Conservation (phyloP, 2,329 filamentous ascomycete species). For the Escovopsis weberi region DNA sequence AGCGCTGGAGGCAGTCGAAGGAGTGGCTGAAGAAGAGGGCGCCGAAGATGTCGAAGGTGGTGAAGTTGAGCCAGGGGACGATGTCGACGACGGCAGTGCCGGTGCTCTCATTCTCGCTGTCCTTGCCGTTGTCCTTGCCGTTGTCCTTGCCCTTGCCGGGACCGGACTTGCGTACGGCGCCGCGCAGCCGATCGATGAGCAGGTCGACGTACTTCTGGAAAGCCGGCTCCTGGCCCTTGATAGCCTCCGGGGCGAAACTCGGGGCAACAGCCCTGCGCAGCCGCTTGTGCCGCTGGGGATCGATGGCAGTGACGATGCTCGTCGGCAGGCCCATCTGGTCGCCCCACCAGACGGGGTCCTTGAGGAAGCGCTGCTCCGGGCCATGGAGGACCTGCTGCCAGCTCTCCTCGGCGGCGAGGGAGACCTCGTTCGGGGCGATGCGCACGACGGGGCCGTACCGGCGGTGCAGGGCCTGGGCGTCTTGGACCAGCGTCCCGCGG, state of each 20-base stretch:
- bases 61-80: constrained; percentile 14
- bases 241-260: constrained; percentile 5
- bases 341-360: constrained; percentile 16
- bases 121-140: not conserved
- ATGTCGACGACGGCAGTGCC: constrained; percentile 7
- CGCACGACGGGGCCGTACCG: constrained; percentile 3
- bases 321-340: constrained; percentile 10
- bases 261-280: constrained; percentile 6
- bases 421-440: constrained; percentile 4
- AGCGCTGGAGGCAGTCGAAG: constrained; percentile 6
- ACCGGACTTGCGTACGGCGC: constrained; percentile 1
- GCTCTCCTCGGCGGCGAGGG: constrained; percentile 1
- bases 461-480: constrained; percentile 1
- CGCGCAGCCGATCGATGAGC: constrained; percentile 10
- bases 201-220: constrained; percentile 14
- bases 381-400: constrained; percentile 1
- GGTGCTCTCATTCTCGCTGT: constrained; percentile 6
- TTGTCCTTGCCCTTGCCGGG: not conserved
- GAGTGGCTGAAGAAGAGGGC: constrained; percentile 9
- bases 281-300: constrained; percentile 9
- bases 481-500: constrained; percentile 1
- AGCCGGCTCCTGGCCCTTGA: constrained; percentile 16
- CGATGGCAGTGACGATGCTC: constrained; percentile 14
- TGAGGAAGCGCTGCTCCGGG: constrained; percentile 10
- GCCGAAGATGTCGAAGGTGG: constrained; percentile 16